Evolutionary conservation across 208 protist species (phyloP), one percentile per base, ranked within the genome.

Genomic region (Leishmania aethiopica): DNA sequence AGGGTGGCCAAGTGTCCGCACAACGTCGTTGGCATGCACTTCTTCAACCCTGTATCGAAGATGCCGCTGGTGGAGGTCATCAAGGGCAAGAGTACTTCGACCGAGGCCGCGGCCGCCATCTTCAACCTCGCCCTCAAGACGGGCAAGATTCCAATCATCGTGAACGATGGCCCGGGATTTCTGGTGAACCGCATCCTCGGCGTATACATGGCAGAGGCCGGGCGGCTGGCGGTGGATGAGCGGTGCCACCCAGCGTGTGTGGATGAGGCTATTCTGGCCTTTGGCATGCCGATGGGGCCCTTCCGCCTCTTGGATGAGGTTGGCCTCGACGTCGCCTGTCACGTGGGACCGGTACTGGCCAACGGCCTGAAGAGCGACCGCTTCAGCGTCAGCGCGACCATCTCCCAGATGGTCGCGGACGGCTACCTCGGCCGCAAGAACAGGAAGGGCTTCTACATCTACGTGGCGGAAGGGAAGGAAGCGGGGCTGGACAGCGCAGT

Each of bases 11-110:
- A 90, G 81, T 89, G 88, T 81, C 95, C 96, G 47, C 75, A 94
- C 75, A 90, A 92, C 73, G 92, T 99, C 80, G 90, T 98, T 76
- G 97, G 97, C 80, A 98, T 99, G 95, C 97, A 99, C 86, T 99
- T 98, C 86, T 99, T 99, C 92, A 98, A 97, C 85, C 97, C 97
- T 15, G 97, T 99, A 17, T 79, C 91, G 40, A 98, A 97, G 86
- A 99, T 99, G 97, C 95, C 93, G 28, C 82, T 99, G 42, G 90
- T 99, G 35, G 97, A 99, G 88, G 93, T 99, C 28, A 97, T 99
- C 76, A 90, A 90, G 53, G 90, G 90, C n/a, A 93, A 92, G 78
- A 42, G 91, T 47, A 99, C 96, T 7, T 91, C 87, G 0, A n/a
- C 83, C n/a, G 91, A 97, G 80, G 91, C 94, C 40, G 88, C 88